phyloP scores from a whole-genome alignment of 2,329 filamentous ascomycete species.

The Cordyceps sp. region DNA sequence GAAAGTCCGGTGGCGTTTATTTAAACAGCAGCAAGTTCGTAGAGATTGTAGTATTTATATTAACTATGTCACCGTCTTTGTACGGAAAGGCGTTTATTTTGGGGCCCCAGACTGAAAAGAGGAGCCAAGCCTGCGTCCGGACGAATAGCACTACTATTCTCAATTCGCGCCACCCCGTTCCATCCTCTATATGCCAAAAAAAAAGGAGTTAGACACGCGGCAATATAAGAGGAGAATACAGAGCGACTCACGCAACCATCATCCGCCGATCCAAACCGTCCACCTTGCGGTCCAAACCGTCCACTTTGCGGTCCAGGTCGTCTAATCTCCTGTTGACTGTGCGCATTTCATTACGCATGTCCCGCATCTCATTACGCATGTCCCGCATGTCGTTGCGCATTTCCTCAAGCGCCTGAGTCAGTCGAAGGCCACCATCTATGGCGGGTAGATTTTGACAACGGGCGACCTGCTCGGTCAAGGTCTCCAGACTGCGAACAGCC shows the following conservation, averaged over 20 bases:
- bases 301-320: background rate
- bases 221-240: background rate
- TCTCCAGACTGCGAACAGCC: conserved; percentile 1
- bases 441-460: background rate
- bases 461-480: conserved; percentile 1
- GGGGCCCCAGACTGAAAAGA: background rate
- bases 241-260: background rate
- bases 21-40: too few relatives aligned
- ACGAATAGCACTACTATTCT: background rate
- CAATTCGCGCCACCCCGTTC: background rate
- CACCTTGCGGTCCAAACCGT: conserved; percentile 1
- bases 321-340: background rate
- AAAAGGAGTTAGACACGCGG: background rate
- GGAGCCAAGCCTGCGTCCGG: background rate
- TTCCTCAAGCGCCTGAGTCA: background rate
- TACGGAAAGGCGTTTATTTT: too few relatives aligned
- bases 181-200: background rate
- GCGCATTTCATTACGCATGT: background rate
- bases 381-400: background rate
- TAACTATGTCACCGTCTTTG: too few relatives aligned
- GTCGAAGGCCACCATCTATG: background rate
- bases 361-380: too few relatives aligned
- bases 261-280: background rate
- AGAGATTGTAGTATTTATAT: too few relatives aligned
- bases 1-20: too few relatives aligned